Conservation (phyloP, 129 eudicot species). For the Tanacetum coccineum region DNA sequence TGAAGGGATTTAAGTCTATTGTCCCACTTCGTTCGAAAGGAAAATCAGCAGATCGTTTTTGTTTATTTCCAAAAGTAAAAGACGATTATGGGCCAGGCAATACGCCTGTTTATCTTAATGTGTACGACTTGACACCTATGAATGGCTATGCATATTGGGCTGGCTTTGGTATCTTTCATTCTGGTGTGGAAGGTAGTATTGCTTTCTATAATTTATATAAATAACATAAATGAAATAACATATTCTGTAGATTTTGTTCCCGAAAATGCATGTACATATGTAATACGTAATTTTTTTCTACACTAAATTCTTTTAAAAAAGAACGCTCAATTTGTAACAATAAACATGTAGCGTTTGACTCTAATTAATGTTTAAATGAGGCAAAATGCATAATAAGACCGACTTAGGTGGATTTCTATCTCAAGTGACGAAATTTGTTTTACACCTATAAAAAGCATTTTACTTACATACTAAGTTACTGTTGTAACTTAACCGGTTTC, state of each 20-base stretch:
- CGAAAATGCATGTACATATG: background rate
- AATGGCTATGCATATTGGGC: constrained; percentile 59
- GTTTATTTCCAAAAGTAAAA: constrained; percentile 50
- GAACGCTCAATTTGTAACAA: background rate
- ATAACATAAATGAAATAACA: background rate
- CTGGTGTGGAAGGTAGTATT: constrained; percentile 59
- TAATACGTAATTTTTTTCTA: background rate
- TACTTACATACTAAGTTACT: too few relatives aligned
- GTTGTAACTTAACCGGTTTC: too few relatives aligned
- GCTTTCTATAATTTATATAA: background rate
- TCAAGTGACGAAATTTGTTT: too few relatives aligned
- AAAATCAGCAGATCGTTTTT: constrained; percentile 48
- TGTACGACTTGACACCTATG: constrained; percentile 57
- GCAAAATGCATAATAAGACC: too few relatives aligned
- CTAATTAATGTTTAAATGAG: background rate
- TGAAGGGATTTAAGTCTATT: constrained; percentile 49
- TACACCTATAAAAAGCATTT: too few relatives aligned
- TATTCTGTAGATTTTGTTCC: background rate
- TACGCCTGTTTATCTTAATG: constrained; percentile 58
- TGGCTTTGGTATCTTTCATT: constrained; percentile 59
- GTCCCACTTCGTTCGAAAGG: constrained; percentile 44
- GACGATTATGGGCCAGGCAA: constrained; percentile 40
- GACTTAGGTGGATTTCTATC: too few relatives aligned
- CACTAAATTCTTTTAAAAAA: background rate
- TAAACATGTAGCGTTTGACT: background rate